Evolutionary conservation across 1,139 yeast genomes (phyloP), one percentile per base, ranked within the genome.

Genomic region (Magnusiomyces suaveolens): DNA sequence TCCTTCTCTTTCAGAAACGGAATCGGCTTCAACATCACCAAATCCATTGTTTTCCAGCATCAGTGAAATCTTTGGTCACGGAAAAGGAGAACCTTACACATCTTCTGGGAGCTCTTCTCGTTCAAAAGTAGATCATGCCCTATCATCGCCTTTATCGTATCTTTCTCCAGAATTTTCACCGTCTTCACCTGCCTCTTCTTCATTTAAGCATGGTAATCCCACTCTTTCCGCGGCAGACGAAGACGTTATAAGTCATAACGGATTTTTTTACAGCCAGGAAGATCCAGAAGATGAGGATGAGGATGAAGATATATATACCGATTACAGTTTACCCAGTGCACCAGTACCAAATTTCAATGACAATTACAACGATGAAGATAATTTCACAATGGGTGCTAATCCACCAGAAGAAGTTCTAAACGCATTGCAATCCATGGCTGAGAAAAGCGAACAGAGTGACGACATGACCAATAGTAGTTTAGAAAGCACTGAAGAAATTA

Each of bases 1-100:
- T 10, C 58, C 58, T 2, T 52, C 54, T 8, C 16, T 50, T 3
- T 20, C 46, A 23, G 39, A 18, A 2, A 23, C 14, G 4, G 46
- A 43, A 24, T 49, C 47, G 12, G 43, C 29, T 8, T 32, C 49
- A 6, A 18, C 25, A 2, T 38, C 51, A 1, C 46, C 20, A 23
- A 20, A 16, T 3, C 36, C 24, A 8, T 18, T 20, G 6, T 48
- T 38, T 48, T 12, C n/a, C 12, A 38, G 46, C 12, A 48, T 48
- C 23, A 46, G 36, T 24, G 51, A 48, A 36, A 48, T 48, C n/a
- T 48, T 38, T 36, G 46, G 46, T 12, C 36, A 48, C 23, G 51
- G 33, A 14, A 48, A 48, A 48, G 36, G 16, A 6, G 43, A 23
- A 2, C 38, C 51, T 12, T 41, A 41, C 23, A 21, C 46, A 20